phyloP scores from a whole-genome alignment of 2,329 filamentous ascomycete genomes.

The Cladosporium velox region DNA sequence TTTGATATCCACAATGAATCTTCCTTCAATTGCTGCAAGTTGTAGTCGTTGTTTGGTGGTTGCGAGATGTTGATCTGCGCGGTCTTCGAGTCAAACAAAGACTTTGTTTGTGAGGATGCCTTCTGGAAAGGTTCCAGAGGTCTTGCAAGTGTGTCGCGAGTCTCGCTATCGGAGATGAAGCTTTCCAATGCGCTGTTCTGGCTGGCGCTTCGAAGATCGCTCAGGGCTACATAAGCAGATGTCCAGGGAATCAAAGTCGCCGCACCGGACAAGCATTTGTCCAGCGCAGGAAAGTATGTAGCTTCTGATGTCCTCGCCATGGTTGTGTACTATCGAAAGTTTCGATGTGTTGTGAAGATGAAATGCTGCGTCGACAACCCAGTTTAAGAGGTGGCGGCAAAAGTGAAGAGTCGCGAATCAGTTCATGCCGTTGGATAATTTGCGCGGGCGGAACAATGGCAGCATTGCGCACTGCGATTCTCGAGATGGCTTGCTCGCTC shows the following conservation, averaged over 20 bases:
- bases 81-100: conserved; percentile 78
- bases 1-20: conserved; percentile 86
- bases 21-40: conserved; percentile 77
- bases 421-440: not conserved
- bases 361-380: not conserved
- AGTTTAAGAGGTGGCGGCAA: not conserved
- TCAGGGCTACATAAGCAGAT: conserved; percentile 56
- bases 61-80: conserved; percentile 82
- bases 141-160: conserved; percentile 66
- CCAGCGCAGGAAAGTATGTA: conserved; percentile 79
- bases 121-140: conserved; percentile 68
- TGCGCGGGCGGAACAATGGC: not conserved
- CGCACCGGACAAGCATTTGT: conserved; percentile 80
- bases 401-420: not conserved
- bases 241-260: conserved; percentile 73
- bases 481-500: not conserved
- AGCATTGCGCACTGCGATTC: conserved; percentile 3
- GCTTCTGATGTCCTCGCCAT: conserved; percentile 6
- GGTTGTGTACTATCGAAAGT: not conserved
- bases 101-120: conserved; percentile 58
- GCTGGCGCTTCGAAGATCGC: conserved; percentile 55
- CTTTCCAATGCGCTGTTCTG: conserved; percentile 55
- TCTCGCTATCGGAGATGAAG: conserved; percentile 72
- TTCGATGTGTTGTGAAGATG: conserved; percentile 6
- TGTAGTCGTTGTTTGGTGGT: conserved; percentile 65